phyloP scores from a whole-genome alignment of 1,284 basidiomycete species.

The Rhodotorula sp. region DNA sequence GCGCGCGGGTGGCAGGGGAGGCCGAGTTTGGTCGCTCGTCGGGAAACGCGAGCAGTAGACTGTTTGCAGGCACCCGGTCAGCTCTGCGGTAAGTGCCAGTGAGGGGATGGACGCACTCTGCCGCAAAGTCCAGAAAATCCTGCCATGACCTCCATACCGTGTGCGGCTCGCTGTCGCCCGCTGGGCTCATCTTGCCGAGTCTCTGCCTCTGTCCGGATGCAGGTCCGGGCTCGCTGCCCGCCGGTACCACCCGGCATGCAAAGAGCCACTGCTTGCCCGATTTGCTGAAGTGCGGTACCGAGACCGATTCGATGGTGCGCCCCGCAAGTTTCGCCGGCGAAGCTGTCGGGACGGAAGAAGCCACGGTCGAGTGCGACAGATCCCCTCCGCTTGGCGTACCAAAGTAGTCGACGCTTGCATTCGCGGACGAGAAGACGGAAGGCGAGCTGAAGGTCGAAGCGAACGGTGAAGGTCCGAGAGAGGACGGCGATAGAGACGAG shows the following conservation, averaged over 20 bases:
- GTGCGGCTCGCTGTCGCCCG: conserved; percentile 35
- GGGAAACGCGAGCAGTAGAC: conserved; percentile 37
- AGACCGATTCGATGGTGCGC: conserved; percentile 32
- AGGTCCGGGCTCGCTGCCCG: not conserved
- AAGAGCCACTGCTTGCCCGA: conserved; percentile 36
- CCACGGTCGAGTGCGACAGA: not conserved
- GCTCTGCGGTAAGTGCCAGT: no score
- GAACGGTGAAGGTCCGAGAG: not conserved
- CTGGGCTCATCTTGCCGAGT: conserved; percentile 31
- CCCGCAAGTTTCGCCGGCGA: not conserved
- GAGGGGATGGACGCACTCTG: conserved; percentile 17
- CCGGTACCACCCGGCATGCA: conserved; percentile 40
- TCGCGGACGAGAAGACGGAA: not conserved
- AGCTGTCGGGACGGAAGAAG: conserved; percentile 1
- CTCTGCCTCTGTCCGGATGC: not conserved
- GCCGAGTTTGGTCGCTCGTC: conserved; percentile 14
- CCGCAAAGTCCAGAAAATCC: conserved; percentile 40
- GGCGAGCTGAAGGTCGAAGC: not conserved
- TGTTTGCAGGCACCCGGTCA: not conserved
- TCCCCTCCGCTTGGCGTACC: not conserved
- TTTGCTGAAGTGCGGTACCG: conserved; percentile 39
- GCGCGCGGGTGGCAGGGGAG: conserved; percentile 14
- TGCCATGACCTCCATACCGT: conserved; percentile 42
- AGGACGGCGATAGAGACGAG: not conserved
- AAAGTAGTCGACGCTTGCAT: not conserved